Conservation (phyloP, 208 protist genomes). For the Acanthamoeba divionensis region DNA sequence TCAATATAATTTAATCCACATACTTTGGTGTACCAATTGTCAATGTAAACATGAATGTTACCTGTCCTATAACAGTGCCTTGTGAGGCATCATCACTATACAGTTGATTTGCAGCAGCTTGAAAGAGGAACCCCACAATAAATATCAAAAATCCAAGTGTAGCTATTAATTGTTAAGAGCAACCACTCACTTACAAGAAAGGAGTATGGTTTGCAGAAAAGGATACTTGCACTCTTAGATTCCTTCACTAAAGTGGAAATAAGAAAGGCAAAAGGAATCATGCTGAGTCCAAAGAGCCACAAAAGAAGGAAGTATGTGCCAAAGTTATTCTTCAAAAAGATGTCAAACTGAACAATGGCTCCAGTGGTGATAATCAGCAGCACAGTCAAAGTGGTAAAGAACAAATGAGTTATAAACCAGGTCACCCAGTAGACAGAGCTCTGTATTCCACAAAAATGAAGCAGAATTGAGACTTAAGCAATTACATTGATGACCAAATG, state of each 20-base stretch:
- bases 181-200: background rate
- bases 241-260: constrained; percentile 56
- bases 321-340: constrained; percentile 65
- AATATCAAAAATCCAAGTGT: constrained; percentile 51
- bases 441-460: background rate
- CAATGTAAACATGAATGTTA: background rate
- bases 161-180: background rate
- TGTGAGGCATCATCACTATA: background rate
- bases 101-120: background rate
- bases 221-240: background rate
- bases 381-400: background rate
- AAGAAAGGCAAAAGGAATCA: constrained; percentile 63
- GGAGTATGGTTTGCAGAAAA: background rate
- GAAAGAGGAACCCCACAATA: constrained; percentile 32
- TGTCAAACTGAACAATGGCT: constrained; percentile 46
- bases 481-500: background rate
- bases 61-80: background rate
- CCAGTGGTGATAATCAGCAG: constrained; percentile 55
- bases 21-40: background rate
- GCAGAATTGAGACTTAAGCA: background rate
- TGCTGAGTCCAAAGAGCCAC: constrained; percentile 58
- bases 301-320: constrained; percentile 69
- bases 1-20: background rate
- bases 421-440: constrained; percentile 61
- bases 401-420: constrained; percentile 61